Evolutionary conservation across 208 protist genomes (phyloP), one percentile per base, ranked within the genome.

Genomic region (Leishmania tropica): DNA sequence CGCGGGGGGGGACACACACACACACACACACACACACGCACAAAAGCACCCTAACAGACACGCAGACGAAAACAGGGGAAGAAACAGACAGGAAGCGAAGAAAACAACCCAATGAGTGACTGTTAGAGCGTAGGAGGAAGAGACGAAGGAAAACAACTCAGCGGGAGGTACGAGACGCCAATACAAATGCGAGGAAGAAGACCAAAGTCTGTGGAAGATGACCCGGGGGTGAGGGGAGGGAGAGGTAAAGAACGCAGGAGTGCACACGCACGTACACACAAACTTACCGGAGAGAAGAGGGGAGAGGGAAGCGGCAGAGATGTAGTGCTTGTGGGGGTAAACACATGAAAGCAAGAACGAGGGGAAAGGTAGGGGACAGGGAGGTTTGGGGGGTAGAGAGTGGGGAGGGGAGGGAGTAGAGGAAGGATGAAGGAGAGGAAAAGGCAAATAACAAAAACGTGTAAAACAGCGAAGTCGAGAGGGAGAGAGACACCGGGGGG

Each of bases 271-370:
- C 67, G 48, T 17, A 72, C 40, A 47, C 42, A 45, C 42, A 45
- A 71, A 0, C 40, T 10, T 35, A 51, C 21, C 15, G n/a, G 11
- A 42, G 47, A 75, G 47, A 75, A 13, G 31, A 58, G 47, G 19
- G 17, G 21, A 74, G 68, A 35, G 1, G 64, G 15, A 21, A 56
- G 47, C 2, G 68, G 42, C n/a, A 75, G 45, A 58, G 47, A n/a
- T 51, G 47, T n/a, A 56, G 28, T 37, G 45, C 28, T 75, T 17
- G 19, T 8, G 4, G 47, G 45, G 72, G 6, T 28, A 58, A 75
- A 13, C 45, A 77, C 35, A 62, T 40, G 31, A 35, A 77, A 45
- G 21, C 53, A 64, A 72, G 62, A 75, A 67, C 8, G 60, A 73
- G 60, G 13, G 5, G 31, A 71, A 8, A 47, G 28, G 7, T 15